Base-by-base conservation (phyloP, 2,329 filamentous ascomycete genomes). In the Epichloe glyceriae region DNA sequence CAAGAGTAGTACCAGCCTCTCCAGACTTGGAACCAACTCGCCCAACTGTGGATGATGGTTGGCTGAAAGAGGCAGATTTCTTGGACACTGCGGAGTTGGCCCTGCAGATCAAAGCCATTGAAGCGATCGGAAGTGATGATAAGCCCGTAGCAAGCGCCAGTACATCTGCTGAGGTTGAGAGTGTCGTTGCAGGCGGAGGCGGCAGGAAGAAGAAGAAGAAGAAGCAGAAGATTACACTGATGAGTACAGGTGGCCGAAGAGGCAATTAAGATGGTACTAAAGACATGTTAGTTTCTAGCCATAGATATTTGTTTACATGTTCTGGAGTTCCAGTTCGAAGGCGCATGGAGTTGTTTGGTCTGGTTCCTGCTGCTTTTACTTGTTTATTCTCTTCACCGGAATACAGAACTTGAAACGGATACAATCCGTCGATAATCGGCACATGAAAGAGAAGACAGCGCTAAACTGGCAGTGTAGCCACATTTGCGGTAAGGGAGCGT, bases 21-120 rank as follows among this genome's bases (percentile, higher is more conserved):
- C 80, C 82, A 2, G 75, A 78, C 11, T 60, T 80, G 30, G 67
- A 67, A 30, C 63, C 73, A 3, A 54, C 67, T 1, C 52, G 49
- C n/a, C 11, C 59, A 64, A 53, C 54, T 4, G 51, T 49, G 10
- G 80, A 89, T 54, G 90, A 96, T 63, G 91, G 90, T 0, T 96
- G 90, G 90, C 71, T 91, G 15, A 83, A 86, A 58, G 88, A 83
- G 2, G 87, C 95, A 60, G 82, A 85, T 52, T 80, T 95, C 51
- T 64, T 95, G 15, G 72, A 67, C 1, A 70, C 70, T 4, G 75
- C 79, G 2, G 84, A 88, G 50, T 61, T 83, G 5, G 72, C 77
- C 14, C 64, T 75, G 60, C 78, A 82, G 63, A 71, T 82, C 60
- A 74, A 81, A 59, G 77, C 77, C 2, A 62, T 79, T 49, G 64